A percentile compares a stretch with the other conserved stretches of the same genome.
These are phyloP conservation scores for Rhodotorula diobovata DNA, from an alignment of 768 basidiomycete species.

Conservation along the genomic window DNA sequence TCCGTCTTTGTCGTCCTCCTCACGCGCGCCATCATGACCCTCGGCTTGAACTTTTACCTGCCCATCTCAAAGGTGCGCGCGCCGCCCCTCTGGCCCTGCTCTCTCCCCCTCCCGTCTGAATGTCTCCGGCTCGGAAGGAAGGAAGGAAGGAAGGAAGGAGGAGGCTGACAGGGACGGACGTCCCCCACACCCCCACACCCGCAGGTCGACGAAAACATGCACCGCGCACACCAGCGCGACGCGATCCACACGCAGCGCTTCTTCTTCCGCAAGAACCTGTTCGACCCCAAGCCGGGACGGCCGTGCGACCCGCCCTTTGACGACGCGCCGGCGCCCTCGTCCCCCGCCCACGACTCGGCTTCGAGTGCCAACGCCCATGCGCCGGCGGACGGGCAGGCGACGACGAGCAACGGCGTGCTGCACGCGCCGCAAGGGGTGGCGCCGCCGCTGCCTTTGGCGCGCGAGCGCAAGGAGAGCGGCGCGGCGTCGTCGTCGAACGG, in stretches of 20 bases:
- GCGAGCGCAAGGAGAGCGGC: no score
- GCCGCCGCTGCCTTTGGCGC: background rate
- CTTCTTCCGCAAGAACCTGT: slow-evolving; percentile 82
- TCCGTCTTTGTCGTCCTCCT: slow-evolving; percentile 89
- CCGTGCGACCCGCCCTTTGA: slow-evolving; percentile 23
- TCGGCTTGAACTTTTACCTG: slow-evolving; percentile 89
- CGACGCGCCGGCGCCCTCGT: background rate
- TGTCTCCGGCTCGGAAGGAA: no score
- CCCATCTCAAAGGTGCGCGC: slow-evolving; percentile 83
- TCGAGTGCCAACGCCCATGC: background rate
- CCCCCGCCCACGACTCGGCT: no score
- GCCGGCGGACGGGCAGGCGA: background rate
- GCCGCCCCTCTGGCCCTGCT: background rate
- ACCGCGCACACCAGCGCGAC: slow-evolving; percentile 74
- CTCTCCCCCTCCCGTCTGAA: background rate
- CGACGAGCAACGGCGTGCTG: background rate
- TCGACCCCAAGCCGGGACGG: slow-evolving; percentile 47
- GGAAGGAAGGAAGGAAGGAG: no score
- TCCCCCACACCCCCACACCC: background rate
- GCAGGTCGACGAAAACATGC: slow-evolving; percentile 97
- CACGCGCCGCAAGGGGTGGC: background rate
- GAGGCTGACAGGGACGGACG: no score
- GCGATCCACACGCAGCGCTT: slow-evolving; percentile 72
- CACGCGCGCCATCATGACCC: slow-evolving; percentile 84
- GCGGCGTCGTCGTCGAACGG: background rate